These are phyloP conservation scores for Pythium apleroticum DNA, from an alignment of 352 stramenopile genomes.

Conservation along the genomic window DNA sequence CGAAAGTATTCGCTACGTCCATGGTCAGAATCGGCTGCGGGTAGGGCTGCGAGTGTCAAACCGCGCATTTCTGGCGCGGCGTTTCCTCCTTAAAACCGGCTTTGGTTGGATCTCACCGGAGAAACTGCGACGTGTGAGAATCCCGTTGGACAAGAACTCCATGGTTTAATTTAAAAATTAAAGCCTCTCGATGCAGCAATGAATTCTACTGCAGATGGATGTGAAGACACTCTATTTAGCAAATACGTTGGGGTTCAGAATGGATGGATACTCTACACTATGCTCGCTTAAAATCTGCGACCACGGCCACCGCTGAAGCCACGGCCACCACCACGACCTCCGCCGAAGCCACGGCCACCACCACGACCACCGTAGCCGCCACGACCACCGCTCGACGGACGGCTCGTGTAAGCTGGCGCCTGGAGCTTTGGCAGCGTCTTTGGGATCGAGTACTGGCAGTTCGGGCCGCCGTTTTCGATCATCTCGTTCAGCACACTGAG, in stretches of 20 bases:
- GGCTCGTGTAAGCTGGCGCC: conserved; percentile 53
- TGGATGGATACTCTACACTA: conserved; percentile 4
- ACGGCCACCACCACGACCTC: conserved; percentile 37
- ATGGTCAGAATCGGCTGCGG: no score
- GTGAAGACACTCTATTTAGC: conserved; percentile 14
- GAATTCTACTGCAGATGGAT: no score
- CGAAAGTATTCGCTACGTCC: no score
- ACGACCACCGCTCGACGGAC: conserved; percentile 29
- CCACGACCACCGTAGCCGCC: conserved; percentile 37
- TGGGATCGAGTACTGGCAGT: conserved; percentile 75
- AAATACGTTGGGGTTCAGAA: conserved; percentile 14
- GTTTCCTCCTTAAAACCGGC: background rate
- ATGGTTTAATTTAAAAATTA: no score
- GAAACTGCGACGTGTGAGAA: background rate
- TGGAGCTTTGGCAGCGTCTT: conserved; percentile 81
- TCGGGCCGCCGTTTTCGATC: conserved; percentile 63
- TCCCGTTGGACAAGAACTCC: conserved; percentile 6
- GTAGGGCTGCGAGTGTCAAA: background rate
- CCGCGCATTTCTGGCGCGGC: background rate
- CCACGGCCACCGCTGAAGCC: conserved; percentile 24
- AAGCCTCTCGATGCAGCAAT: no score
- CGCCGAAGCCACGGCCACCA: conserved; percentile 41
- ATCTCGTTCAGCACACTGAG: conserved; percentile 68
- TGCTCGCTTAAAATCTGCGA: conserved; percentile 24
- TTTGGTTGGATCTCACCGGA: background rate